phyloP scores from a whole-genome alignment of 208 protist species.

The Angomonas desouzai region DNA sequence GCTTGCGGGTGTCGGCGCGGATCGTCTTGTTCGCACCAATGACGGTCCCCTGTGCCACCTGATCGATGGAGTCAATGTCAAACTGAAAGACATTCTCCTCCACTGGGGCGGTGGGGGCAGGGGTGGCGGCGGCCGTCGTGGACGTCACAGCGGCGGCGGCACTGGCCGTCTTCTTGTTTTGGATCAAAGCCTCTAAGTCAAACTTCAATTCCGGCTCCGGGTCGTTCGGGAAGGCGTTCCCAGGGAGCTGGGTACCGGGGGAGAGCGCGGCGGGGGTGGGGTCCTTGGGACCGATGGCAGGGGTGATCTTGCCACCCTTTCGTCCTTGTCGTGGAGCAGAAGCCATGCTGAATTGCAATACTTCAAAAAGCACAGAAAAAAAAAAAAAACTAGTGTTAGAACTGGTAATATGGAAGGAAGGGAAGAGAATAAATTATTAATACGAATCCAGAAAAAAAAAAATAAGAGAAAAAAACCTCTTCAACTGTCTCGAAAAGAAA shows the following conservation, averaged over 20 bases:
- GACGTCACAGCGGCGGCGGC: constrained; percentile 8
- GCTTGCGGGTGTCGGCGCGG: constrained; percentile 52
- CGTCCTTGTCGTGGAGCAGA: constrained; percentile 64
- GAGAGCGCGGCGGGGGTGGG: constrained; percentile 52
- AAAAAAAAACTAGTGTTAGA: constrained; percentile 13
- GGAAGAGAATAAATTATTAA: not conserved
- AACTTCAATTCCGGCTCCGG: constrained; percentile 5
- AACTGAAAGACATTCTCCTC: constrained; percentile 83
- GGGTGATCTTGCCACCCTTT: constrained; percentile 86
- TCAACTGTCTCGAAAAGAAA: constrained; percentile 1
- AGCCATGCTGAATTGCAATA: constrained; percentile 2
- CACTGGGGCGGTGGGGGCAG: constrained; percentile 7
- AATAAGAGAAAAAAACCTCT: not conserved
- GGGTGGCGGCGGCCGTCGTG: constrained; percentile 10
- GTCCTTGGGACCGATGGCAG: constrained; percentile 27
- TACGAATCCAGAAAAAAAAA: constrained; percentile 4
- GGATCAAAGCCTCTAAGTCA: constrained; percentile 6
- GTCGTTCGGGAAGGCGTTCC: constrained; percentile 17
- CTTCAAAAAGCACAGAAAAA: constrained; percentile 6
- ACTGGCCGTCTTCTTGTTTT: constrained; percentile 7
- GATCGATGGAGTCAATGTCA: constrained; percentile 74
- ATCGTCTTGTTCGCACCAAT: constrained; percentile 72
- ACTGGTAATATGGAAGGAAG: too few relatives aligned
- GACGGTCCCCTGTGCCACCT: constrained; percentile 76
- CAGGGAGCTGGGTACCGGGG: constrained; percentile 39